A percentile compares a stretch with the other conserved stretches of the same genome.
Conservation (phyloP, 495 filamentous ascomycete species). For the Lineolata rhizophorae region DNA sequence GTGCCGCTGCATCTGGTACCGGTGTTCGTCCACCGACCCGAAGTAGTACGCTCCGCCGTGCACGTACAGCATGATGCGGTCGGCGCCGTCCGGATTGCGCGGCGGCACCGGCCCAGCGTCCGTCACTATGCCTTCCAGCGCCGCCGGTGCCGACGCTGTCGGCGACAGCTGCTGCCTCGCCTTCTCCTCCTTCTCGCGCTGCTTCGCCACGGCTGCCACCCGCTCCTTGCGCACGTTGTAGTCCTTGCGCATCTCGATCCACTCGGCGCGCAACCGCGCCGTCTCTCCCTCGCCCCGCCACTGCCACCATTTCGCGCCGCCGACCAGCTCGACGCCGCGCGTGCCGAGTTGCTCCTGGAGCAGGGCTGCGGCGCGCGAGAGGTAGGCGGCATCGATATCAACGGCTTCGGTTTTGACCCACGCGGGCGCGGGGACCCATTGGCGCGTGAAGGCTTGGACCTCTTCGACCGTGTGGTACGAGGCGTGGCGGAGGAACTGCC, state of each 20-base stretch:
- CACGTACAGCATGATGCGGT: constrained; percentile 77
- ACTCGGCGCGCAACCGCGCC: constrained; percentile 54
- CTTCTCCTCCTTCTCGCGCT: too few relatives aligned
- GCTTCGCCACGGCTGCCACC: too few relatives aligned
- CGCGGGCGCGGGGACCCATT: constrained; percentile 73
- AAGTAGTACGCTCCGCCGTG: constrained; percentile 78
- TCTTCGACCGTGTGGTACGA: constrained; percentile 83
- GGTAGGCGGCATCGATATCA: constrained; percentile 36
- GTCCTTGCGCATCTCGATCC: constrained; percentile 85
- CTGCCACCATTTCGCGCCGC: constrained; percentile 83
- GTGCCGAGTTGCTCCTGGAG: constrained; percentile 52
- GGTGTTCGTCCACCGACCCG: constrained; percentile 82
- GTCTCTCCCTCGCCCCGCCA: constrained; percentile 47
- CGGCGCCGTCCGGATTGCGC: constrained; percentile 29
- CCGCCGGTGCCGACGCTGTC: too few relatives aligned
- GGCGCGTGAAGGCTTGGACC: constrained; percentile 66
- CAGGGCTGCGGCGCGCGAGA: constrained; percentile 36
- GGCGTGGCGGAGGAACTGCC: constrained; percentile 59
- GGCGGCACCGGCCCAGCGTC: too few relatives aligned
- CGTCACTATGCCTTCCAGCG: too few relatives aligned
- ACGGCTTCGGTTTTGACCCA: constrained; percentile 70
- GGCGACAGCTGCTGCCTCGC: too few relatives aligned
- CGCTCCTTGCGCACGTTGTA: constrained; percentile 50
- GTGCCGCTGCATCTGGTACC: constrained; percentile 89
- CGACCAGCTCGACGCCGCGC: constrained; percentile 48